Evolutionary conservation across 768 basidiomycete genomes (phyloP).

Genomic region (Auricularia cornea): DNA sequence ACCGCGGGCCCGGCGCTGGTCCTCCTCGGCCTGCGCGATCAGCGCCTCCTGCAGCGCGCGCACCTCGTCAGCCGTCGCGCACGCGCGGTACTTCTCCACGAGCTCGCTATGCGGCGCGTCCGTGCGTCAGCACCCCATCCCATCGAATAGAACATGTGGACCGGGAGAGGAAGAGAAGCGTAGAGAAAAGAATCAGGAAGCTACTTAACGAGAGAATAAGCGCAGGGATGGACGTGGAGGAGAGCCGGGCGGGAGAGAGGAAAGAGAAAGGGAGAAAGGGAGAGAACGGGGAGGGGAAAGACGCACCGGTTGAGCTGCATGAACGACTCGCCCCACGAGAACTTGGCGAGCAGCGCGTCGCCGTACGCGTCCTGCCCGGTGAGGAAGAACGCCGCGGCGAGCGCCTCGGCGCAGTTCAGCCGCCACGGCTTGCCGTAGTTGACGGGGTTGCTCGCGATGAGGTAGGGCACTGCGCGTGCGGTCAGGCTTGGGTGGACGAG

Average conservation of each 20-base stretch:
- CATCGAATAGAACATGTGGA: no score
- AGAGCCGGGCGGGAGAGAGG: not conserved
- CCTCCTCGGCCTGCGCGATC: constrained; percentile 57
- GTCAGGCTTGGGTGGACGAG: no score
- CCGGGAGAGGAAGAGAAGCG: no score
- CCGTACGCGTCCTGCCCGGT: constrained; percentile 80
- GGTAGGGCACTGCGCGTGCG: constrained; percentile 92
- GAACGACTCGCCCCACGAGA: constrained; percentile 90
- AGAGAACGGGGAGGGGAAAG: no score
- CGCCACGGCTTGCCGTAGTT: constrained; percentile 98
- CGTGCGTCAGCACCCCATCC: no score
- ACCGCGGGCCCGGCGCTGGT: constrained; percentile 48
- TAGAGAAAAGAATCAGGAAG: no score
- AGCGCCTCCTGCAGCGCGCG: constrained; percentile 54
- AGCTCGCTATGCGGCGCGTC: no score
- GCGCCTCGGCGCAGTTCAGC: constrained; percentile 88
- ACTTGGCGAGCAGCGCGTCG: constrained; percentile 65
- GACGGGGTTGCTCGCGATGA: constrained; percentile 91
- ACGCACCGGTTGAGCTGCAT: constrained; percentile 73
- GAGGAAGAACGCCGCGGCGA: constrained; percentile 93
- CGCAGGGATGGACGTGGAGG: no score
- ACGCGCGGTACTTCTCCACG: constrained; percentile 69
- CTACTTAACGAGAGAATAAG: no score
- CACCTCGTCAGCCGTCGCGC: constrained; percentile 53
- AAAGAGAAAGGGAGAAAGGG: constrained; percentile 4